phyloP scores from a whole-genome alignment of 139 green algal genomes.

The Tetradesmus lagerheimii region DNA sequence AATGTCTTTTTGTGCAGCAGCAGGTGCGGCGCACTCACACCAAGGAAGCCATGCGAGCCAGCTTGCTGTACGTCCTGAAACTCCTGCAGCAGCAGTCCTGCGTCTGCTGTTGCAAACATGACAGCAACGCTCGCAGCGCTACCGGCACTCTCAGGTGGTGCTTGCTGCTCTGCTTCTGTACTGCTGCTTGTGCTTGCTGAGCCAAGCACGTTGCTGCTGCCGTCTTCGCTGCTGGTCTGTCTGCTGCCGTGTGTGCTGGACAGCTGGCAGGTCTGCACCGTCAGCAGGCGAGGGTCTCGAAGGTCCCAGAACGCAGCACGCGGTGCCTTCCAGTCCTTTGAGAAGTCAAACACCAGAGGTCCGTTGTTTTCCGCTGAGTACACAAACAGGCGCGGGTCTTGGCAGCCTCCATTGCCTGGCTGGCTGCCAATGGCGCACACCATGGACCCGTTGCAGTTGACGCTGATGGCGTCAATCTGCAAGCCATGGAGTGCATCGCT shows the following conservation, averaged over 20 bases:
- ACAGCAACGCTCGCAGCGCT: conserved; percentile 58
- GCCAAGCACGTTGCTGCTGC: not conserved
- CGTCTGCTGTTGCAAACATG: conserved; percentile 66
- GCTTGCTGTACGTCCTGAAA: conserved; percentile 50
- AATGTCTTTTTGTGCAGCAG: conserved; percentile 57
- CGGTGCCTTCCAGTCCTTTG: conserved; percentile 48
- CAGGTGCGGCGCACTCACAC: conserved; percentile 58
- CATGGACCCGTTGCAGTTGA: conserved; percentile 74
- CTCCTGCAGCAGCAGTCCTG: conserved; percentile 74
- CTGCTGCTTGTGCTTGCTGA: too few species aligned
- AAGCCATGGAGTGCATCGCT: conserved; percentile 31
- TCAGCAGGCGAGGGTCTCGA: conserved; percentile 69
- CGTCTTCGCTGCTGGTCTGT: not conserved
- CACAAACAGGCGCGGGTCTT: conserved; percentile 59
- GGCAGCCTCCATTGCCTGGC: conserved; percentile 30
- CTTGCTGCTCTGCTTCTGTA: not conserved
- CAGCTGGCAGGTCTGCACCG: conserved; percentile 25
- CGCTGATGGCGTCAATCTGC: conserved; percentile 55
- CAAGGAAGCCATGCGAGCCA: conserved; percentile 53
- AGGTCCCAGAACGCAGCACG: conserved; percentile 65
- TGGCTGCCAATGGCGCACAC: conserved; percentile 54
- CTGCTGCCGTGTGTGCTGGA: not conserved
- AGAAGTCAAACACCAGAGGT: conserved; percentile 55
- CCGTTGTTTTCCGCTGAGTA: conserved; percentile 58
- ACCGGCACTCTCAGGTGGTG: not conserved